Percentiles rank a stretch among this genome's conserved stretches.
Evolutionary conservation across 164 flowering plant genomes (phyloP).

Genomic region (Litsea cubeba): DNA sequence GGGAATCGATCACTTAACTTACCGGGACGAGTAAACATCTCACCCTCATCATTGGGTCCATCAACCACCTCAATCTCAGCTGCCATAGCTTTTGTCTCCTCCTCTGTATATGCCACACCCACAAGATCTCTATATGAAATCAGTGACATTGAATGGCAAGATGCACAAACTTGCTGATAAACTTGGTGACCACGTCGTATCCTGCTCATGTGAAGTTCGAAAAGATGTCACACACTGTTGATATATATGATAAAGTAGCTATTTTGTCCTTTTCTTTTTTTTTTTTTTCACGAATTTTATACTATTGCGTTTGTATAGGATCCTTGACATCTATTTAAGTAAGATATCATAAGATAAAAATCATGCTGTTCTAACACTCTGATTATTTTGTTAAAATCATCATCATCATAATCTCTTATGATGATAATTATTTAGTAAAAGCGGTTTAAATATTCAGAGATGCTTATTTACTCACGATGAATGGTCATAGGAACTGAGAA

Average conservation of each 20-base stretch:
- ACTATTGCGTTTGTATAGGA: too few relatives aligned
- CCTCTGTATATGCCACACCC: slow-evolving; percentile 88
- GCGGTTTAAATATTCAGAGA: not conserved
- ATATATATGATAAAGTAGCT: too few relatives aligned
- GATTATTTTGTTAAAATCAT: too few relatives aligned
- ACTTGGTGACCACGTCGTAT: slow-evolving; percentile 91
- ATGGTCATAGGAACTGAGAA: slow-evolving; percentile 93
- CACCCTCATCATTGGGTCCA: slow-evolving; percentile 94
- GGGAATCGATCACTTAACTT: slow-evolving; percentile 81
- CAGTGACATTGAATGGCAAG: slow-evolving; percentile 83
- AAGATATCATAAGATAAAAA: too few relatives aligned
- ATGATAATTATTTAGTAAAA: not conserved
- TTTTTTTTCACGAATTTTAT: too few relatives aligned
- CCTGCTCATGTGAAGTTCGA: slow-evolving; percentile 34
- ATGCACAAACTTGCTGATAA: slow-evolving; percentile 86
- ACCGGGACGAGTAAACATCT: slow-evolving; percentile 87
- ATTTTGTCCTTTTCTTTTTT: too few relatives aligned
- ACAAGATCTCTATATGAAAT: slow-evolving; percentile 82
- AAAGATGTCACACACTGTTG: not conserved
- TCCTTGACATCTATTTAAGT: too few relatives aligned
- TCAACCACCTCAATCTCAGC: slow-evolving; percentile 89
- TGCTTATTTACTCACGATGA: slow-evolving; percentile 61
- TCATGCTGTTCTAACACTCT: too few relatives aligned
- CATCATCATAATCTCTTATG: too few relatives aligned
- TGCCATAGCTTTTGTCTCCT: slow-evolving; percentile 79